A percentile compares a stretch with the other conserved stretches of the same genome.
phyloP scores from a whole-genome alignment of 2,329 filamentous ascomycete species.

The Rhytidhysteron rufulum region DNA sequence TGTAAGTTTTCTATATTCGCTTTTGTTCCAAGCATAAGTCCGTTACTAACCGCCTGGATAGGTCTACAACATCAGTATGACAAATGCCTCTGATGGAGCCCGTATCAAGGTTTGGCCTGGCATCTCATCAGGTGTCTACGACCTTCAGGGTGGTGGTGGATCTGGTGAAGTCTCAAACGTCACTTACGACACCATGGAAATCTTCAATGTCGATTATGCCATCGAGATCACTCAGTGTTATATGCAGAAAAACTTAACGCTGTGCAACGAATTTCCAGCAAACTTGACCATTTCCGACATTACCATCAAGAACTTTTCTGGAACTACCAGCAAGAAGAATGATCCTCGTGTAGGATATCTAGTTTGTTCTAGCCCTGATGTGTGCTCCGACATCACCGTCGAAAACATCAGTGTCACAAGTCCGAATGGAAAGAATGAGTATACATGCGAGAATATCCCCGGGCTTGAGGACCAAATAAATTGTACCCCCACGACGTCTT shows the following conservation, averaged over 20 bases:
- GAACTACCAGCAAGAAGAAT: constrained; percentile 48
- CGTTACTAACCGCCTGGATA: constrained; percentile 51
- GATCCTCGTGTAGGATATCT: constrained; percentile 41
- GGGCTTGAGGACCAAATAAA: constrained; percentile 27
- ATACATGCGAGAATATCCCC: constrained; percentile 41
- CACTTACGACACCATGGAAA: constrained; percentile 60
- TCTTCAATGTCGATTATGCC: constrained; percentile 62
- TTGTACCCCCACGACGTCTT: constrained; percentile 16
- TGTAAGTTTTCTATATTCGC: constrained; percentile 33
- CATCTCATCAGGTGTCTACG: constrained; percentile 50
- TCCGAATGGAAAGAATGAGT: constrained; percentile 43
- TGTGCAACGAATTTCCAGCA: constrained; percentile 58
- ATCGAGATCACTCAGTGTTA: constrained; percentile 66
- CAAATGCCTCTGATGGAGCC: constrained; percentile 55
- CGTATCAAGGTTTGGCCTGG: constrained; percentile 74
- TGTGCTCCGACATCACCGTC: constrained; percentile 48
- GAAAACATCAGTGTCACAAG: constrained; percentile 42
- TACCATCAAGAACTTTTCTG: constrained; percentile 54
- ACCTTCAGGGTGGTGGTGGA: constrained; percentile 64
- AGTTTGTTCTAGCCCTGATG: constrained; percentile 39
- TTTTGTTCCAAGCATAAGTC: constrained; percentile 29
- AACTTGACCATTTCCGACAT: constrained; percentile 55
- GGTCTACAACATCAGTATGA: constrained; percentile 35
- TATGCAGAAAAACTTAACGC: constrained; percentile 57
- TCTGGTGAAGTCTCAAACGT: constrained; percentile 61